A percentile compares a stretch with the other conserved stretches of the same genome.
These are phyloP conservation scores for Melampsora americana DNA, from an alignment of 1,284 basidiomycete genomes.

Conservation along the genomic window DNA sequence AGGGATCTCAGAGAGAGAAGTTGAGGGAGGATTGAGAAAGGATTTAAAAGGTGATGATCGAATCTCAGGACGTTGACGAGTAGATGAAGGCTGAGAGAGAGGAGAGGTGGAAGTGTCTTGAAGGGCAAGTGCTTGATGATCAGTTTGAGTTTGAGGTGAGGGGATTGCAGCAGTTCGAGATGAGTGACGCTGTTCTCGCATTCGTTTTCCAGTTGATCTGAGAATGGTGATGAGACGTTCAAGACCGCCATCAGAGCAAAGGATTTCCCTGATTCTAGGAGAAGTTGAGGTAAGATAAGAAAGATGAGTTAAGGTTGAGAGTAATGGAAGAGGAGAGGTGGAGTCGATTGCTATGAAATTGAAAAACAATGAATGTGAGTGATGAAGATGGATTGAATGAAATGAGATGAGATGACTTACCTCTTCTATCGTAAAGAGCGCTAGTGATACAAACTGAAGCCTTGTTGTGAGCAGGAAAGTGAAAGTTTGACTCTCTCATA, in stretches of 20 bases:
- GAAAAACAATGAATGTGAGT: not conserved
- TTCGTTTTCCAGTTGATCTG: constrained; percentile 45
- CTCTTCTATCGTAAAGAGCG: constrained; percentile 90
- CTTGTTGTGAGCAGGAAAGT: constrained; percentile 89
- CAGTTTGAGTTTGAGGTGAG: not conserved
- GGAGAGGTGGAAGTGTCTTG: not conserved
- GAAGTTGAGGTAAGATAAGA: constrained; percentile 96
- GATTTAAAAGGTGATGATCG: constrained; percentile 19
- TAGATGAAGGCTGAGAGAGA: not conserved
- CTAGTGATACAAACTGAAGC: constrained; percentile 92
- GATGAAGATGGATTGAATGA: not conserved
- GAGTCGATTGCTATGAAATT: constrained; percentile 77
- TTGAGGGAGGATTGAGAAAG: constrained; percentile 64
- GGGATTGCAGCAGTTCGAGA: constrained; percentile 3
- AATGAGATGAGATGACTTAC: constrained; percentile 59
- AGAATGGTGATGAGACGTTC: constrained; percentile 86
- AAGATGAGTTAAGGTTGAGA: constrained; percentile 95
- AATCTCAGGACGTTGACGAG: constrained; percentile 1
- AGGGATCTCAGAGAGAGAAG: constrained; percentile 58
- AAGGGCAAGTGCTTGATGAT: constrained; percentile 12
- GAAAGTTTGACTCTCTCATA: constrained; percentile 83
- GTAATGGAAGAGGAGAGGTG: constrained; percentile 79
- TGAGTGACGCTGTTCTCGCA: constrained; percentile 44
- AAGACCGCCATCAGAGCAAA: constrained; percentile 94
- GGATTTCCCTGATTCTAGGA: constrained; percentile 93